These are phyloP conservation scores for Suillus fuscotomentosus DNA, from an alignment of 768 basidiomycete genomes.

Conservation along the genomic window DNA sequence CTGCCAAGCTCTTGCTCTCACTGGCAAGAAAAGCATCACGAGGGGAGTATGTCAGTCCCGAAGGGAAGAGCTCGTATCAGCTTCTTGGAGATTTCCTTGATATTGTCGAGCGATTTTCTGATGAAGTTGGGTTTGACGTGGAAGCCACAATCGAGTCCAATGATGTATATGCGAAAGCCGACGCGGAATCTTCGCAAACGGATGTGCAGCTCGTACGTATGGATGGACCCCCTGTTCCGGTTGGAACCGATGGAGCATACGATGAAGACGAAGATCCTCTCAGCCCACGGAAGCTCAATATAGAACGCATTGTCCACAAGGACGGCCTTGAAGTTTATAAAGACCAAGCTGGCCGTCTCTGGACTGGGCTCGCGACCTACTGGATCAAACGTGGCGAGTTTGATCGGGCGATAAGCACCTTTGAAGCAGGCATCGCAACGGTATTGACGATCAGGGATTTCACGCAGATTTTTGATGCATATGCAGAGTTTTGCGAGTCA, in stretches of 20 bases:
- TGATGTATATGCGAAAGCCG: constrained; percentile 44
- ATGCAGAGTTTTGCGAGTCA: constrained; percentile 90
- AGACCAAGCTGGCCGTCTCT: constrained; percentile 94
- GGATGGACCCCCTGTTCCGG: constrained; percentile 60
- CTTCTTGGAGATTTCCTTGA: constrained; percentile 91
- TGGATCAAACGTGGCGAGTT: constrained; percentile 99
- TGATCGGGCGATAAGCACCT: constrained; percentile 82
- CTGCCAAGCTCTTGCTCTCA: constrained; percentile 85
- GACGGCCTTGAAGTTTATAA: constrained; percentile 91
- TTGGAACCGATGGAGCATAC: constrained; percentile 54
- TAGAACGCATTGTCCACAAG: constrained; percentile 79
- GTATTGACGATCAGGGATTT: constrained; percentile 97
- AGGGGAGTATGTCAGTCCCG: constrained; percentile 82
- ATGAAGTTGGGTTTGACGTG: constrained; percentile 88
- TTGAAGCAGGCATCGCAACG: constrained; percentile 79
- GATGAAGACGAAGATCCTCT: constrained; percentile 84
- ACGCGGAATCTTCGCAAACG: constrained; percentile 38
- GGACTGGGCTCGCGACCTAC: constrained; percentile 95
- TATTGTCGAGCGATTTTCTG: constrained; percentile 84
- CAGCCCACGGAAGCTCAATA: constrained; percentile 70
- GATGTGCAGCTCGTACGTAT: constrained; percentile 63
- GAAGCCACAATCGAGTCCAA: constrained; percentile 68
- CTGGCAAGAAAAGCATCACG: constrained; percentile 81
- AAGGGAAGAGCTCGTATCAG: constrained; percentile 95
- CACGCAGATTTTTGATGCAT: constrained; percentile 96